Evolutionary conservation across 2,329 filamentous ascomycete genomes (phyloP).

Genomic region (Domatiomyces globalis): DNA sequence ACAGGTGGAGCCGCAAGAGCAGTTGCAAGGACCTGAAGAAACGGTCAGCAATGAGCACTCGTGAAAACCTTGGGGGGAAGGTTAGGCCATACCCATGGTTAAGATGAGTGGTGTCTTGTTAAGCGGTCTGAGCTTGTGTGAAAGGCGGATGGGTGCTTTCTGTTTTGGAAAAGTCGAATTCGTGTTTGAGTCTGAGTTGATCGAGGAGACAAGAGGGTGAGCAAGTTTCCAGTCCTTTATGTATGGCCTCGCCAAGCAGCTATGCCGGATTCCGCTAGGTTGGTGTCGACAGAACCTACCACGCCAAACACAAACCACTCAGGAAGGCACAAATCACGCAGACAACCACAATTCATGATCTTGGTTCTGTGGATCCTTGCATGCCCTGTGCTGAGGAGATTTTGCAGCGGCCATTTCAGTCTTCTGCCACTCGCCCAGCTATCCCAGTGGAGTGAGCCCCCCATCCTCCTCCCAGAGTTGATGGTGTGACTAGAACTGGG

Average conservation of each 20-base stretch:
- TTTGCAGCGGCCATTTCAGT: too few relatives aligned
- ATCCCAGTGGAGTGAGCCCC: too few relatives aligned
- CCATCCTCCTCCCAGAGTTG: too few relatives aligned
- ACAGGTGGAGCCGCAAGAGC: slow-evolving; percentile 18
- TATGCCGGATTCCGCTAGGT: neutral
- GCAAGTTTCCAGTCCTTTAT: slow-evolving; percentile 6
- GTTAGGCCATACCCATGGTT: slow-evolving; percentile 10
- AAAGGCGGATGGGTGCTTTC: neutral
- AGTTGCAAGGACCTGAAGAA: slow-evolving; percentile 13
- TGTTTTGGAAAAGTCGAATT: slow-evolving; percentile 2
- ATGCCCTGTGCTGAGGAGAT: too few relatives aligned
- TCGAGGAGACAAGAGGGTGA: slow-evolving; percentile 3
- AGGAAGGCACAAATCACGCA: neutral
- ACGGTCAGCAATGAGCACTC: slow-evolving; percentile 7
- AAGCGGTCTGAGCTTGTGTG: neutral
- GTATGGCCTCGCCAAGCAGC: neutral
- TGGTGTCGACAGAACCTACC: neutral
- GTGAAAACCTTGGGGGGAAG: neutral
- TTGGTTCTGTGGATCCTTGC: too few relatives aligned
- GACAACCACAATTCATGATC: too few relatives aligned
- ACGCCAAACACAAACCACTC: too few relatives aligned
- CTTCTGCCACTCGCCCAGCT: too few relatives aligned
- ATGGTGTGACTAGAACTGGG: too few relatives aligned
- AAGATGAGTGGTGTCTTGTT: slow-evolving; percentile 1
- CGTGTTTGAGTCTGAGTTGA: slow-evolving; percentile 12